Evolutionary conservation across 768 basidiomycete genomes (phyloP), one percentile per base, ranked within the genome.

Genomic region (Naganishia friedmannii): DNA sequence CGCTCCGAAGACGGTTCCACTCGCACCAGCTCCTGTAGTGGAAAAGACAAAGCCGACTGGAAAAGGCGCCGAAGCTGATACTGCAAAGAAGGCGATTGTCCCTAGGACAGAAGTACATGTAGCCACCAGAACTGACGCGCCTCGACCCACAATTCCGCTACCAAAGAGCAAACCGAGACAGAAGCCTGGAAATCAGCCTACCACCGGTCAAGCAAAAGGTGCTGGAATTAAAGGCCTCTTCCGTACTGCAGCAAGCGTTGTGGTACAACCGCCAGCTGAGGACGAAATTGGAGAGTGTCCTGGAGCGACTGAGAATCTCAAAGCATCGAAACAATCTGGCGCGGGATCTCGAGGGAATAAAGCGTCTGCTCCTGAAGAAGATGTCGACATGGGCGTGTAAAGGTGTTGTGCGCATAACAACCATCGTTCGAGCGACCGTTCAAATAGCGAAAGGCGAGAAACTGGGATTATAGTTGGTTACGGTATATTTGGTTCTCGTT

Each of bases 371-470:
- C 60, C 60, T 21, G 60, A 63, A 45, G 60, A 63, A 34, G 60
- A 63, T 42, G 60, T 63, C 39, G 60, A 63, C 29, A 63, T 63
- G 60, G 60, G 60, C 7, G 60, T 63, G 1, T 63, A 45, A 19
- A 42, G 42, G 15, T n/a, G 42, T 42, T 42, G 42, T 42, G 42
- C 15, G 15, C 42, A 13, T 2, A 42, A 17, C 42, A 13, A 42
- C 42, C 42, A 42, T 42, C 7, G 15, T 42, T 42, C 15, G 34
- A 37, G 6, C 12, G 34, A 37, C 12, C 12, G 34, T 37, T n/a
- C n/a, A 4, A 37, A 13, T 42, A 2, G 42, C 42, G 7, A 15
- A 8, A 42, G 42, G 42, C 42, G 15, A 42, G 15, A 42, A 2
- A 42, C 15, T 42, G 7, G 42, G 42, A 42, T 42, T 42, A 42